These are phyloP conservation scores for Saxophila tyrrhenica DNA, from an alignment of 495 filamentous ascomycete species.

Conservation along the genomic window DNA sequence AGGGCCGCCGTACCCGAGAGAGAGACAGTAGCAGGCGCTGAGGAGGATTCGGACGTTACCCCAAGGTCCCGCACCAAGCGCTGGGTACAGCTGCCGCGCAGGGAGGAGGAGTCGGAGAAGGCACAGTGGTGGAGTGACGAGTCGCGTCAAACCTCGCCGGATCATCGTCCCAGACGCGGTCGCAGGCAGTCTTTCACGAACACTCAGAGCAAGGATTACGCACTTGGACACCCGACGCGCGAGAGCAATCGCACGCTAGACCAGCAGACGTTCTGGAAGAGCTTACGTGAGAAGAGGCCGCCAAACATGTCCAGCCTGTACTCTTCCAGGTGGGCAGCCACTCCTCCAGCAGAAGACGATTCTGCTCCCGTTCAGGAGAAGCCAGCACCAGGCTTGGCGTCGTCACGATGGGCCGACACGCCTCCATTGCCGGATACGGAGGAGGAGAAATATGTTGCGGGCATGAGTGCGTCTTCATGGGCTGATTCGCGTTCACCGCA, in stretches of 20 bases:
- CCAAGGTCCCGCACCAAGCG: constrained; percentile 18
- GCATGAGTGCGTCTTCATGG: background rate
- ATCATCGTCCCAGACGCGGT: background rate
- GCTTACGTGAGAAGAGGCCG: constrained; percentile 15
- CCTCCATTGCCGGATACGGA: background rate
- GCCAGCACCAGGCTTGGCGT: constrained; percentile 3
- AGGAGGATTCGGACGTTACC: constrained; percentile 7
- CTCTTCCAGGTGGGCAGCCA: constrained; percentile 13
- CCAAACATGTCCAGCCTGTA: constrained; percentile 13
- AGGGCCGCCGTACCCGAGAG: background rate
- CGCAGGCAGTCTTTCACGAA: background rate
- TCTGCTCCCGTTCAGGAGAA: background rate
- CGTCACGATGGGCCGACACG: constrained; percentile 14
- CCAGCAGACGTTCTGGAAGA: constrained; percentile 29
- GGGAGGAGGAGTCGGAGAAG: constrained; percentile 12
- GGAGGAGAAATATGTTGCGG: background rate
- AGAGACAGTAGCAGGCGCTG: background rate
- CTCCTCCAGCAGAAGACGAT: background rate
- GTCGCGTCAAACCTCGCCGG: constrained; percentile 1
- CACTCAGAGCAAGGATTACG: background rate
- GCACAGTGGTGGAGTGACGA: constrained; percentile 26
- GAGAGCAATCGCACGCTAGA: constrained; percentile 28
- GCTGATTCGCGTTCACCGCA: background rate
- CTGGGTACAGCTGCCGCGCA: constrained; percentile 27
- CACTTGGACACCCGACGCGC: constrained; percentile 22